phyloP scores from a whole-genome alignment of 441 rosid species.

The Eruca vesicaria region DNA sequence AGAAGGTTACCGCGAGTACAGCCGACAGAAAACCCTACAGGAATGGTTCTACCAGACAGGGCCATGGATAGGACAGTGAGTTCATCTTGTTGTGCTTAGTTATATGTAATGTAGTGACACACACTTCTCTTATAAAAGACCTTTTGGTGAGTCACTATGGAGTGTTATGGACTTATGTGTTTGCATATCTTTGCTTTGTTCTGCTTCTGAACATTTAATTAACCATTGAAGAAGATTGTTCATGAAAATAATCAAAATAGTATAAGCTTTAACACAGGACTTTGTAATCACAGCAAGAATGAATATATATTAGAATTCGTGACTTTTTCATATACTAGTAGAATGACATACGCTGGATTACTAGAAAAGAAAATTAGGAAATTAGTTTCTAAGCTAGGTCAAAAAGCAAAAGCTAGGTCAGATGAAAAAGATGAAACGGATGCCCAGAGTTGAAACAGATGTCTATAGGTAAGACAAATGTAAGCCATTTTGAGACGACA shows the following conservation, averaged over 20 bases:
- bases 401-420: too few relatives aligned
- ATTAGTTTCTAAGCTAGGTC: too few relatives aligned
- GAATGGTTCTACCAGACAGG: conserved; percentile 89
- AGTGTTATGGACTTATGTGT: conserved; percentile 15
- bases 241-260: background rate
- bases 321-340: too few relatives aligned
- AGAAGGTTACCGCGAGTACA: conserved; percentile 79
- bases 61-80: conserved; percentile 64
- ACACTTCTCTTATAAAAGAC: conserved; percentile 1
- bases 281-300: too few relatives aligned
- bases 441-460: too few relatives aligned
- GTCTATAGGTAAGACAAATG: background rate
- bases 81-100: conserved; percentile 83
- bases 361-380: too few relatives aligned
- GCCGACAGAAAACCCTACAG: conserved; percentile 79
- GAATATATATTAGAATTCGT: too few relatives aligned
- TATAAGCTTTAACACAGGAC: background rate
- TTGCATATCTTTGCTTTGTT: conserved; percentile 8
- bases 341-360: too few relatives aligned
- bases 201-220: background rate
- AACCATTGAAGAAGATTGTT: conserved; percentile 1
- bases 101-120: conserved; percentile 19
- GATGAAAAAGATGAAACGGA: too few relatives aligned
- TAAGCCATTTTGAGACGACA: background rate
- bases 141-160: conserved; percentile 17